Evolutionary conservation across 2,329 filamentous ascomycete genomes (phyloP).

Genomic region (Coleophoma eucalyptorum): DNA sequence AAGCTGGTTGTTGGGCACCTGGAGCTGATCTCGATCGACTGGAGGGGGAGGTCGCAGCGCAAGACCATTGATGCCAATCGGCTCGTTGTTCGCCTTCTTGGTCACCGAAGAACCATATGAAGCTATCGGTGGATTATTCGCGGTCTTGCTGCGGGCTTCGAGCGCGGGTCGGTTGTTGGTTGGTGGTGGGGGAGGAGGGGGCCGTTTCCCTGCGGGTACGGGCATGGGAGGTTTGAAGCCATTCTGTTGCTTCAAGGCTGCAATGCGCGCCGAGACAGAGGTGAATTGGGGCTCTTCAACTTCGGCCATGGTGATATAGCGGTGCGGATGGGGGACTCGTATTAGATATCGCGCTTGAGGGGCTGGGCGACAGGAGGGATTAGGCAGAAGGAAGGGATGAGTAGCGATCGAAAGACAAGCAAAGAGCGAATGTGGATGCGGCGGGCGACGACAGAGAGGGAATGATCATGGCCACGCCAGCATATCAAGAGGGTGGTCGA

Average conservation of each 20-base stretch:
- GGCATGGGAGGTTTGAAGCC: conserved; percentile 1
- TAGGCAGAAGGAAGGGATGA: too few species aligned
- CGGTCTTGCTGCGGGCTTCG: conserved; percentile 31
- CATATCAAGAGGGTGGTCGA: too few species aligned
- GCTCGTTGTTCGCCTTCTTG: conserved; percentile 20
- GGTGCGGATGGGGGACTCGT: not conserved
- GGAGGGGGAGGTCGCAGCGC: conserved; percentile 23
- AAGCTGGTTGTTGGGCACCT: conserved; percentile 5
- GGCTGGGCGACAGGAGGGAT: not conserved
- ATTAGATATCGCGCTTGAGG: not conserved
- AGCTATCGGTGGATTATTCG: conserved; percentile 29
- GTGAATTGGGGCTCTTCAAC: conserved; percentile 59
- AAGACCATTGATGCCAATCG: conserved; percentile 14
- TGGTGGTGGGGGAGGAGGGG: conserved; percentile 47
- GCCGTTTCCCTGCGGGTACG: conserved; percentile 40
- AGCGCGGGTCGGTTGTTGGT: conserved; percentile 32
- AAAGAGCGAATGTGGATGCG: too few species aligned
- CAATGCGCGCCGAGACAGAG: conserved; percentile 58
- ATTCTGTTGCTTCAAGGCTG: conserved; percentile 49
- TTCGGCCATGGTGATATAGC: conserved; percentile 46
- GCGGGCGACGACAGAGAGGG: too few species aligned
- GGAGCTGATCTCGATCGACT: conserved; percentile 21
- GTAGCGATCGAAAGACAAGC: too few species aligned
- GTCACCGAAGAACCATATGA: conserved; percentile 20
- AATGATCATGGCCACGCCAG: too few species aligned